Evolutionary conservation across 768 basidiomycete genomes (phyloP), one percentile per base, ranked within the genome.

Genomic region (Xerocomus spinulosus): DNA sequence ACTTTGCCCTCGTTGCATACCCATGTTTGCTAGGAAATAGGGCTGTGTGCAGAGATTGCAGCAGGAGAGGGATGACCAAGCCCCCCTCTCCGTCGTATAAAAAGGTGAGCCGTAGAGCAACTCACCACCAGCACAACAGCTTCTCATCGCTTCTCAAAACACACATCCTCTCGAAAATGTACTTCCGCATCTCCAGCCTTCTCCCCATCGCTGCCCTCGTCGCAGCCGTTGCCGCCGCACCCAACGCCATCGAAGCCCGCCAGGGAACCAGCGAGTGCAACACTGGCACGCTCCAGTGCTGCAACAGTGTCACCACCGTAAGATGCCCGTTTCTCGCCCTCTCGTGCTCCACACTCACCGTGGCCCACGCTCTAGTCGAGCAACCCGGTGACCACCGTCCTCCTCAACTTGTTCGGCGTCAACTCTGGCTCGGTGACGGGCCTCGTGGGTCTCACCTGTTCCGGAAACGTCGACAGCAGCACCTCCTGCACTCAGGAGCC

Each of bases 281-380:
- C 37, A 57, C 51, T 0, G 58, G 58, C 4, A 6, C 40, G 1
- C 7, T 44, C 3, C 44, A 48, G 4, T 59, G 58, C 41, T 59
- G 55, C 25, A 8, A 5, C 15, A 42, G 4, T 3, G 44, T 41
- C 18, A 17, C 35, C 15, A 3, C 9, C 3, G 57, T 55, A 13
- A 25, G 50, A 12, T 21, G 7, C 12, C 9, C 7, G 1, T 9
- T 23, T 5, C 8, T 15, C 9, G 13, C 5, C 7, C 13, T 7
- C n/a, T 23, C 10, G 2, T 26, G 3, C 33, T 12, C 21, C 5
- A 8, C 5, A 8, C 33, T 44, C 8, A 55, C n/a, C 12, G 37
- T 5, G 13, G 4, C 0, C 20, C 4, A 1, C 9, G 1, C 10
- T 18, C 5, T 17, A 55, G 53, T 3, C 21, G 10, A 33, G 2